Conservation (phyloP, 2,329 filamentous ascomycete genomes). For the Phialocephala sp. region DNA sequence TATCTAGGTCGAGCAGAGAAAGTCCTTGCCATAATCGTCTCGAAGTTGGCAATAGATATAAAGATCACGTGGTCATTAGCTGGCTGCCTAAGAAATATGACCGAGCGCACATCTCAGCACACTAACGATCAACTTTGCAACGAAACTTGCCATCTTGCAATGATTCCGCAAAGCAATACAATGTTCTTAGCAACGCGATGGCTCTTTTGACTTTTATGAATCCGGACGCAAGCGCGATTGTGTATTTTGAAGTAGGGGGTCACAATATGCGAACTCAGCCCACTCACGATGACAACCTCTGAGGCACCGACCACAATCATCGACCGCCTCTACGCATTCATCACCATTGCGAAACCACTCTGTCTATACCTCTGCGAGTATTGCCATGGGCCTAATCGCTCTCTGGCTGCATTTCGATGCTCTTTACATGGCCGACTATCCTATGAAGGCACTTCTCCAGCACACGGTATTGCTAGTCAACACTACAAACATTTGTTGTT, state of each 20-base stretch:
- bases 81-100: no score
- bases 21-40: no score
- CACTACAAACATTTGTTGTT: background rate
- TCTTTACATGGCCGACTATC: background rate
- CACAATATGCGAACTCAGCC: background rate
- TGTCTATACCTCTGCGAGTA: background rate
- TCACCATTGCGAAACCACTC: background rate
- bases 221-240: background rate
- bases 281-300: background rate
- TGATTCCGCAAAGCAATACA: background rate
- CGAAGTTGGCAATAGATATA: no score
- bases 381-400: background rate
- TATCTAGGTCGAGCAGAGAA: no score
- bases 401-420: background rate
- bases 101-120: background rate
- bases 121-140: background rate
- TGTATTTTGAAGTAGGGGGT: background rate
- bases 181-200: background rate
- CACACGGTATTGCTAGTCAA: background rate
- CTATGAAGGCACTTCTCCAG: background rate
- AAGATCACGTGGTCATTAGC: no score
- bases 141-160: no score
- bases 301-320: background rate
- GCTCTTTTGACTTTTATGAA: background rate
- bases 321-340: background rate